Conservation (phyloP, 345 rosid species). For the Rhodamnia argentea region DNA sequence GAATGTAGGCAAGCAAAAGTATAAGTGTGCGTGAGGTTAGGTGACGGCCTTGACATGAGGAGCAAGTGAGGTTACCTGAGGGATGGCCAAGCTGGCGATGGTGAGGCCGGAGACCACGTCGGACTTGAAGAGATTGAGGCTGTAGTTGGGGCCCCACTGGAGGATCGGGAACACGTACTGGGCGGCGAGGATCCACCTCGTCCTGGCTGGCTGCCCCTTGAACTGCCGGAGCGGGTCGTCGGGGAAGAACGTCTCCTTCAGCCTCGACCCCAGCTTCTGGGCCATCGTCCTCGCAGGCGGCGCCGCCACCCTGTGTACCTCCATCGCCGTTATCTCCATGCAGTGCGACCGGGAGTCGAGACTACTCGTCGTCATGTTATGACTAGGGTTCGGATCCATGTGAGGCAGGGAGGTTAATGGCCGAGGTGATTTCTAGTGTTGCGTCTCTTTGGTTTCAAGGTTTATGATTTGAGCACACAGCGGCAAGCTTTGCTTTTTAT, state of each 20-base stretch:
- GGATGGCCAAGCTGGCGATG: slow-evolving; percentile 98
- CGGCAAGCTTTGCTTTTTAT: not conserved
- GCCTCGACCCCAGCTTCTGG: slow-evolving; percentile 41
- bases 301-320: slow-evolving; percentile 55
- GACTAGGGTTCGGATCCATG: not conserved
- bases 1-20: not conserved
- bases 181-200: slow-evolving; percentile 51
- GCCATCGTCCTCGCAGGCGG: slow-evolving; percentile 64
- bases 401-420: not conserved
- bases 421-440: not conserved
- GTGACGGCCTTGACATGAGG: not conserved
- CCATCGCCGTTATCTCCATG: slow-evolving; percentile 36
- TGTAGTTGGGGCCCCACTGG: slow-evolving; percentile 82
- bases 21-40: not conserved
- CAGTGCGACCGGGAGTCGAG: not conserved
- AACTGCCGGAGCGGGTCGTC: slow-evolving; percentile 95
- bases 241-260: slow-evolving; percentile 88
- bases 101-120: slow-evolving; percentile 88
- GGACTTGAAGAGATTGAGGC: slow-evolving; percentile 60
- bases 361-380: not conserved
- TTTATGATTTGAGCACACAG: not conserved
- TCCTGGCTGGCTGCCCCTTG: slow-evolving; percentile 51
- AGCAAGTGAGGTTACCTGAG: slow-evolving; percentile 38
- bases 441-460: not conserved
- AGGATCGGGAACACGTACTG: slow-evolving; percentile 84